Evolutionary conservation across 2,329 filamentous ascomycete genomes (phyloP).

Genomic region (Eurotiales sp.): DNA sequence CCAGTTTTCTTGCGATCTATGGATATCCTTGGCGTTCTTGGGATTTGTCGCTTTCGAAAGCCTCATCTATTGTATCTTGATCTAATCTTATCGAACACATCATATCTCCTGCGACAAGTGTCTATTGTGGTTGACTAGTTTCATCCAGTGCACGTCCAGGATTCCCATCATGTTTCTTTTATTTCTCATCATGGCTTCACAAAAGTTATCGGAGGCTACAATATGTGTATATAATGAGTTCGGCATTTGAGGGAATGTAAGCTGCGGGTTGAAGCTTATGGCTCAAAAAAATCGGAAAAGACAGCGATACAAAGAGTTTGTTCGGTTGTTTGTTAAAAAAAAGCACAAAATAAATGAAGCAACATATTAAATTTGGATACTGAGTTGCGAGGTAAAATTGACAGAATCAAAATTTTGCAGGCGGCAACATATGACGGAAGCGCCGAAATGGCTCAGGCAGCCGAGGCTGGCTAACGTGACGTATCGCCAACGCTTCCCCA

Average conservation of each 20-base stretch:
- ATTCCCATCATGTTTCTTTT: not conserved
- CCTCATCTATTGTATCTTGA: constrained; percentile 5
- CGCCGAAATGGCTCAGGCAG: not conserved
- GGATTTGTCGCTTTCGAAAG: constrained; percentile 9
- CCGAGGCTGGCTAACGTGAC: not conserved
- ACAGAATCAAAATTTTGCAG: too few relatives aligned
- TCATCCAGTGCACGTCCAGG: not conserved
- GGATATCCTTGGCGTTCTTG: constrained; percentile 42
- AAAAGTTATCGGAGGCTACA: not conserved
- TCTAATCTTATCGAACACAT: not conserved
- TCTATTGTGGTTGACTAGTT: not conserved
- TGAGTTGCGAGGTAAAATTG: too few relatives aligned
- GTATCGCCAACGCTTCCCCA: not conserved
- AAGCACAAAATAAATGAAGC: not conserved
- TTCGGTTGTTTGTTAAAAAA: not conserved
- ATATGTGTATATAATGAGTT: constrained; percentile 7
- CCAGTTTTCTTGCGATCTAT: constrained; percentile 27
- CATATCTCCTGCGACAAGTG: not conserved
- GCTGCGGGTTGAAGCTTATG: not conserved
- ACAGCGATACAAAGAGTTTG: not conserved
- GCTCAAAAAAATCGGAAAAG: not conserved
- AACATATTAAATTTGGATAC: too few relatives aligned
- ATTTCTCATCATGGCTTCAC: constrained; percentile 1
- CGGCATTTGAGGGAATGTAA: not conserved
- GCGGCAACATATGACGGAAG: not conserved